Base-by-base conservation (phyloP, 2,329 filamentous ascomycete species). In the Pezicula carpinea region DNA sequence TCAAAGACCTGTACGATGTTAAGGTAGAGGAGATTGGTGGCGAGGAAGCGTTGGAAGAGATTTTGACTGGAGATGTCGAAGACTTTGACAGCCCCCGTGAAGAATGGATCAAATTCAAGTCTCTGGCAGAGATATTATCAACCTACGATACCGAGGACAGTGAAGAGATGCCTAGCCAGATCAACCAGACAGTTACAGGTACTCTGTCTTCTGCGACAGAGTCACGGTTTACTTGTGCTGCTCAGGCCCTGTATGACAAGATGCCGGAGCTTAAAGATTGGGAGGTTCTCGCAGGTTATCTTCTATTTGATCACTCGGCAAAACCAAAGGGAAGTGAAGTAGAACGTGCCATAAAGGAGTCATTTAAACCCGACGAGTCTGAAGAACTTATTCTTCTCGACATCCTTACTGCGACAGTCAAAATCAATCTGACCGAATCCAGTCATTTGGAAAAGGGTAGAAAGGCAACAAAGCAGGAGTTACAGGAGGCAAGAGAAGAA, bases 21-120 rank as follows among this genome's bases (percentile, higher is more conserved):
- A 89, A 87, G 61, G 70, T 92, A 3, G 91, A 97, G 50, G 86
- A 93, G 45, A 79, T 96, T 48, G 89, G 88, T 35, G 91, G 92
- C 19, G 79, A 83, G 44, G 88, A 93, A 55, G 77, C 73, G 0
- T 71, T 96, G 7, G 81, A 88, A 39, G 91, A 96, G 60, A 73
- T 82, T 7, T 77, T 95, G 47, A 80, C 82, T 7, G 80, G 79
- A 32, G 79, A 87, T n/a, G 83, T 86, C 14, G 85, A 90, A 11
- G 85, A 91, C 54, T 87, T 82, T 52, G 83, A 87, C 44, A 81
- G 82, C 2, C 88, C 91, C 2, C 83, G 87, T 51, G 74, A 82
- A 39, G 85, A 87, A 53, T 99, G 93, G 93, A 80, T 97, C 58
- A 89, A 88, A 62, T 81, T 95, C 62, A 99, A 97, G 68, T 92